These are phyloP conservation scores for Phytophthora constricta DNA, from an alignment of 352 stramenopile genomes.

Conservation along the genomic window DNA sequence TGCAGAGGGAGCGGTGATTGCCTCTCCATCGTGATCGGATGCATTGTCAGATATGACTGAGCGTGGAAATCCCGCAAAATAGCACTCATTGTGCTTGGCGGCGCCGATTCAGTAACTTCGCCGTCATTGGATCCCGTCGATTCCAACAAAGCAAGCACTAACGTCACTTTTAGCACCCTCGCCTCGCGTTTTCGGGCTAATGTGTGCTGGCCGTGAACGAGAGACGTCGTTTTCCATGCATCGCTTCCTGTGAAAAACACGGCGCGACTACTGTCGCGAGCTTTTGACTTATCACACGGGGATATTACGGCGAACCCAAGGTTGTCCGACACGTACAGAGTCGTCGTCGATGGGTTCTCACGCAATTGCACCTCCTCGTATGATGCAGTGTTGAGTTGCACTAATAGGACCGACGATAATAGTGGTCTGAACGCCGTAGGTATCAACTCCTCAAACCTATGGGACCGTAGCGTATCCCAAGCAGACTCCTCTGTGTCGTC, in stretches of 20 bases:
- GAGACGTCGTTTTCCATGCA: constrained; percentile 43
- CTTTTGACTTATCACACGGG: constrained; percentile 29
- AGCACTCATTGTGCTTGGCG: constrained; percentile 33
- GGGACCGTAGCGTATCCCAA: constrained; percentile 47
- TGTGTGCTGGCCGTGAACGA: constrained; percentile 32
- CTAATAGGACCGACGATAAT: constrained; percentile 45
- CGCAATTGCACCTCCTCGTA: constrained; percentile 51
- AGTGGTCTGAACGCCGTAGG: constrained; percentile 42
- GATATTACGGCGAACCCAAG: constrained; percentile 52
- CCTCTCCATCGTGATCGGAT: constrained; percentile 67
- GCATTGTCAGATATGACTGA: constrained; percentile 79
- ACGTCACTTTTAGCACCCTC: constrained; percentile 42
- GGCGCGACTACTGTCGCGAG: constrained; percentile 37
- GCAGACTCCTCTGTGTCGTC: constrained; percentile 44
- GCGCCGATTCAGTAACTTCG: constrained; percentile 24
- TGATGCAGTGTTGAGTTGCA: constrained; percentile 44
- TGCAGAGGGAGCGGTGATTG: constrained; percentile 71
- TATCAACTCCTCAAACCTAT: constrained; percentile 40
- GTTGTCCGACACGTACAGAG: constrained; percentile 39
- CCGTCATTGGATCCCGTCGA: constrained; percentile 28
- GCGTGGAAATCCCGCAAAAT: constrained; percentile 69
- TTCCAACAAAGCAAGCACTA: constrained; percentile 44
- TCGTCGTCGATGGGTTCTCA: constrained; percentile 42
- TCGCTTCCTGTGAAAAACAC: constrained; percentile 37
- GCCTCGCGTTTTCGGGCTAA: constrained; percentile 31